Evolutionary conservation across 768 basidiomycete species (phyloP).

Genomic region (Leccinum sublutescens): DNA sequence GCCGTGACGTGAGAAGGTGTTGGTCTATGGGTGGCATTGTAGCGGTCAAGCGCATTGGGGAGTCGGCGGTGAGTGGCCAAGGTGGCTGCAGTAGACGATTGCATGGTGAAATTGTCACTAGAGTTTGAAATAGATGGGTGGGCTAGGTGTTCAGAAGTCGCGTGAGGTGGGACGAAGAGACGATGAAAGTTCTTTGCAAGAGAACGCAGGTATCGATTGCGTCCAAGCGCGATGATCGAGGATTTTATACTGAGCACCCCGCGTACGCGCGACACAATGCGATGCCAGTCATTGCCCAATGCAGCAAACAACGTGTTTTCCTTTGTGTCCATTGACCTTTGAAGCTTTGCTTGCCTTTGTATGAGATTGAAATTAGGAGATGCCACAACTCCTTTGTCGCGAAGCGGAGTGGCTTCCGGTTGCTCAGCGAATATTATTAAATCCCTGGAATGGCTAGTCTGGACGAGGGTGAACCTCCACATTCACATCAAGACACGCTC

Average conservation of each 20-base stretch:
- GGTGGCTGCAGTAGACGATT: background rate
- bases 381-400: conserved; percentile 8
- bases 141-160: background rate
- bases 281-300: background rate
- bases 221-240: background rate
- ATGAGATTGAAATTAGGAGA: background rate
- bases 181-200: background rate
- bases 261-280: background rate
- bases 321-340: conserved; percentile 14
- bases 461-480: background rate
- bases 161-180: background rate
- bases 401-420: background rate
- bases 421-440: background rate
- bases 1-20: background rate
- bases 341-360: conserved; percentile 16
- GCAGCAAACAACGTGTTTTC: conserved; percentile 1
- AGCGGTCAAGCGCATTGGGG: background rate
- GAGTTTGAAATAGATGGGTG: background rate
- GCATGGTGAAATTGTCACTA: background rate
- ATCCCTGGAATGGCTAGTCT: background rate
- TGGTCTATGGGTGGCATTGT: background rate
- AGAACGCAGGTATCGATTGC: background rate
- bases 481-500: background rate
- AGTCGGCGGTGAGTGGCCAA: background rate
- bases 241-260: conserved; percentile 14